These are phyloP conservation scores for Malassezia sympodialis DNA, from an alignment of 1,284 basidiomycete species.

Conservation along the genomic window DNA sequence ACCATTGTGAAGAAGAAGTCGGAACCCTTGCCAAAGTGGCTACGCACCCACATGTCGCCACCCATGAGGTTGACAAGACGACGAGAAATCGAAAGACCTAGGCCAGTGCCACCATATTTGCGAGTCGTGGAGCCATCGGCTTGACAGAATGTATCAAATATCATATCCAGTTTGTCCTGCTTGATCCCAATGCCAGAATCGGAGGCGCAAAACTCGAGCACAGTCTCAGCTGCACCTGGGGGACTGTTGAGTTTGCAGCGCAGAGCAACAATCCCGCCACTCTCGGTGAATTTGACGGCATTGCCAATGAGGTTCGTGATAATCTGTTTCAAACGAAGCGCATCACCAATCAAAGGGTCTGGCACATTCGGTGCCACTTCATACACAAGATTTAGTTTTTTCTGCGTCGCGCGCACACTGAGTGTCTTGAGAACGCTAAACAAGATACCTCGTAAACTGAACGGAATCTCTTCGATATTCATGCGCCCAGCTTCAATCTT, in stretches of 20 bases:
- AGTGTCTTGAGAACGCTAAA: conserved; percentile 97
- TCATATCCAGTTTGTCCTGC: conserved; percentile 93
- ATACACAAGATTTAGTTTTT: conserved; percentile 91
- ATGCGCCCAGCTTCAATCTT: conserved; percentile 81
- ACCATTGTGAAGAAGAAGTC: conserved; percentile 91
- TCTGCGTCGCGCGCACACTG: conserved; percentile 93
- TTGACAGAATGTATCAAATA: conserved; percentile 99
- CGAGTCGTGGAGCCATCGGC: conserved; percentile 64
- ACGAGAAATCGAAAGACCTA: conserved; percentile 64
- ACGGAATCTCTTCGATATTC: conserved; percentile 98
- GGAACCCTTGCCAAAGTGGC: conserved; percentile 73
- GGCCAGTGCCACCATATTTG: conserved; percentile 94
- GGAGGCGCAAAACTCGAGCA: conserved; percentile 90
- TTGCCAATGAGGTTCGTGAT: conserved; percentile 45
- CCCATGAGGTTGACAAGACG: conserved; percentile 94
- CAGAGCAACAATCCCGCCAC: conserved; percentile 79
- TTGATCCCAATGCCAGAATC: conserved; percentile 99
- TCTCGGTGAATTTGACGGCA: conserved; percentile 62
- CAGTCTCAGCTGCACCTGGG: conserved; percentile 63
- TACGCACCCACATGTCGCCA: conserved; percentile 97
- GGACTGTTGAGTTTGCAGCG: conserved; percentile 63
- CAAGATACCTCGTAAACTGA: conserved; percentile 90
- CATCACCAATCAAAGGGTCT: conserved; percentile 92
- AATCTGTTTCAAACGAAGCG: conserved; percentile 58
- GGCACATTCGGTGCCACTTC: conserved; percentile 92